phyloP scores from a whole-genome alignment of 2,329 filamentous ascomycete genomes.

The Aspergillus oerlinghausenensis region DNA sequence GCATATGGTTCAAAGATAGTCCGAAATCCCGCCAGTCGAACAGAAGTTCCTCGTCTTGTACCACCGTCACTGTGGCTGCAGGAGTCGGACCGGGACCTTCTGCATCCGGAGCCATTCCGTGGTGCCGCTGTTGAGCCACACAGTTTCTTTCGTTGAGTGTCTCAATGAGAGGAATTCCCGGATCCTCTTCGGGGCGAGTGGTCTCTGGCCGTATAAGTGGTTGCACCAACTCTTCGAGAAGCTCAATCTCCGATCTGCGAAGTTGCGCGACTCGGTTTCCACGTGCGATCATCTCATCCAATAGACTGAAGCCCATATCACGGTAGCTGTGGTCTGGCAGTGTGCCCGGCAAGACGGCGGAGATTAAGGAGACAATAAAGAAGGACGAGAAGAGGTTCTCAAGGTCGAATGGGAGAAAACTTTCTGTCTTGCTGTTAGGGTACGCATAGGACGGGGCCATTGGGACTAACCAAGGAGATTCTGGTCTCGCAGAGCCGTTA shows the following conservation, averaged over 20 bases:
- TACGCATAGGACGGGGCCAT: background rate
- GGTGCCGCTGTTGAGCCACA: background rate
- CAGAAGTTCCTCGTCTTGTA: slow-evolving; percentile 10
- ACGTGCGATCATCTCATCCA: slow-evolving; percentile 16
- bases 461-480: slow-evolving; percentile 17
- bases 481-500: slow-evolving; percentile 20
- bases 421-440: slow-evolving; percentile 12
- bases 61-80: background rate
- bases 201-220: slow-evolving; percentile 4
- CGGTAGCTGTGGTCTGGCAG: slow-evolving; percentile 43
- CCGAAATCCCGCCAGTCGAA: slow-evolving; percentile 19
- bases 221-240: slow-evolving; percentile 15
- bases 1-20: slow-evolving; percentile 19
- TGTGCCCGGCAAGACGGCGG: slow-evolving; percentile 38
- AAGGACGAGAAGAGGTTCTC: slow-evolving; percentile 29
- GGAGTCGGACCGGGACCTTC: background rate
- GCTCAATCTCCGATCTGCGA: slow-evolving; percentile 20
- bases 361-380: slow-evolving; percentile 29
- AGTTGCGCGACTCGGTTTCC: slow-evolving; percentile 19
- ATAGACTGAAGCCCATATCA: slow-evolving; percentile 19
- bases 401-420: slow-evolving; percentile 34
- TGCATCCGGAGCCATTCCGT: background rate
- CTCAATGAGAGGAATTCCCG: background rate
- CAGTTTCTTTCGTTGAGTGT: background rate
- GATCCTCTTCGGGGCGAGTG: background rate